Conservation (phyloP, 257 asterid genomes). For the Solanum ossicruentum region DNA sequence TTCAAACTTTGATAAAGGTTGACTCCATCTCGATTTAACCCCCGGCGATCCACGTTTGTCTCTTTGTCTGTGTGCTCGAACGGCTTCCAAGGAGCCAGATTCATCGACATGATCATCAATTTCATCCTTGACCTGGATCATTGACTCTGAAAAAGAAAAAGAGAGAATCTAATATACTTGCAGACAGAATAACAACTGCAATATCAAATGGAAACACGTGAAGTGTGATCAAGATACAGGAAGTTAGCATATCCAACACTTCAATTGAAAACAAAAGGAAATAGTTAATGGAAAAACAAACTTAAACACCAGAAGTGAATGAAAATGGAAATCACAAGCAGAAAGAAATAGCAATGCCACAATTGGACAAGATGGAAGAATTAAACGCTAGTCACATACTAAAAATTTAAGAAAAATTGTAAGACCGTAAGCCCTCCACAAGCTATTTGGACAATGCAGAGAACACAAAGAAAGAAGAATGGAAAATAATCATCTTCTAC, state of each 20-base stretch:
- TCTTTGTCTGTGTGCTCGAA: conserved; percentile 22
- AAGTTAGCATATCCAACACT: neutral
- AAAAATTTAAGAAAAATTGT: neutral
- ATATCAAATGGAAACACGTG: neutral
- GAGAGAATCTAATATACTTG: neutral
- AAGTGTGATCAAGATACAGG: neutral
- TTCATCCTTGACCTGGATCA: conserved; percentile 26
- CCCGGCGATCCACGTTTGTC: conserved; percentile 38
- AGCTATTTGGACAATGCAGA: neutral
- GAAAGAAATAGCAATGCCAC: neutral
- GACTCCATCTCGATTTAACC: conserved; percentile 40
- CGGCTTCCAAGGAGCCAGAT: conserved; percentile 37
- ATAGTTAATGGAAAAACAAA: neutral
- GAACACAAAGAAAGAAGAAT: neutral
- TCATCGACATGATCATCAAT: conserved; percentile 45
- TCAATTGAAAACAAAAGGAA: neutral
- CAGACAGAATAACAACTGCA: neutral
- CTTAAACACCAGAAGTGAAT: neutral
- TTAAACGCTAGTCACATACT: neutral
- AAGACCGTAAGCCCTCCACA: neutral
- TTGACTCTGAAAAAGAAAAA: conserved; percentile 15
- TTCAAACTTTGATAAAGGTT: conserved; percentile 27
- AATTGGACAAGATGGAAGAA: neutral
- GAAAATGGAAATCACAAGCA: neutral
- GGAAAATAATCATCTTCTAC: neutral